Evolutionary conservation across 1,139 yeast species (phyloP).

Genomic region (Lodderomyces pseudojiufengensis): DNA sequence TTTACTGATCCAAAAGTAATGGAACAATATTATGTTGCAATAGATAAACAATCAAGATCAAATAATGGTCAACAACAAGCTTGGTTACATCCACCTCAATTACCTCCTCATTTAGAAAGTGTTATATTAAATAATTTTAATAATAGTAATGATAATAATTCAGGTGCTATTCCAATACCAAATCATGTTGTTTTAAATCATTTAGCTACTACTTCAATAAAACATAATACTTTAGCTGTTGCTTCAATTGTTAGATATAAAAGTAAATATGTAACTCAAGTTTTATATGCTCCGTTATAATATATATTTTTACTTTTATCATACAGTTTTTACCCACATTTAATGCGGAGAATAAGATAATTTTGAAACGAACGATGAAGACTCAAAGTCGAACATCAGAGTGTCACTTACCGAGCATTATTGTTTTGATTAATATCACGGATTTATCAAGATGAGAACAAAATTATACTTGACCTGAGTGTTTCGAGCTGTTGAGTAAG

Average conservation of each 20-base stretch:
- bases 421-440: no score
- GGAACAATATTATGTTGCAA: constrained; percentile 64
- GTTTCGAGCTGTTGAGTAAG: no score
- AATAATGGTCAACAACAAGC: constrained; percentile 64
- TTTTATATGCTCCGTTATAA: constrained; percentile 47
- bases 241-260: constrained; percentile 48
- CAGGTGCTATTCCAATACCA: constrained; percentile 50
- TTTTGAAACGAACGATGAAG: not conserved
- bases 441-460: no score
- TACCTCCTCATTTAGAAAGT: constrained; percentile 48
- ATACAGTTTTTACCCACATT: no score
- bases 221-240: constrained; percentile 47
- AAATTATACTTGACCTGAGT: no score
- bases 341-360: no score
- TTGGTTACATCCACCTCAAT: constrained; percentile 60
- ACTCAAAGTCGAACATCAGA: not conserved
- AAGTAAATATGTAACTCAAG: constrained; percentile 48
- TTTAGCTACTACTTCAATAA: constrained; percentile 48
- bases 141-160: constrained; percentile 42
- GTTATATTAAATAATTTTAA: constrained; percentile 46
- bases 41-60: constrained; percentile 64
- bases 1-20: constrained; percentile 70
- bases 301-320: constrained; percentile 10
- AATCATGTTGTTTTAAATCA: constrained; percentile 45
- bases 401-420: no score